These are phyloP conservation scores for Ceratocystis variospora DNA, from an alignment of 2,329 filamentous ascomycete genomes.

Conservation along the genomic window DNA sequence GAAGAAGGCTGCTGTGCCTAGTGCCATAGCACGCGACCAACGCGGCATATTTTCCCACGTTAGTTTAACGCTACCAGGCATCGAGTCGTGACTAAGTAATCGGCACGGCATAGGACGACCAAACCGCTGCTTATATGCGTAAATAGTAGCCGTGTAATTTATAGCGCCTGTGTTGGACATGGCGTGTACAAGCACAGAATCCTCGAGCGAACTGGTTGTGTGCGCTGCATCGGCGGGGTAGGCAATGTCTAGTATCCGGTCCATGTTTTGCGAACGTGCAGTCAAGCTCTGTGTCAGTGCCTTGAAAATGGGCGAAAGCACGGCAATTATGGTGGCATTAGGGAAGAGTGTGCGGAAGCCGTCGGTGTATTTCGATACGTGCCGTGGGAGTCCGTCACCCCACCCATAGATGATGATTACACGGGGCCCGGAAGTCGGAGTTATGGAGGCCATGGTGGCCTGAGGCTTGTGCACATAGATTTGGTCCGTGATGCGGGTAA, in stretches of 20 bases:
- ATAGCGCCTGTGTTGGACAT: constrained; percentile 48
- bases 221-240: constrained; percentile 22
- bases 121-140: constrained; percentile 32
- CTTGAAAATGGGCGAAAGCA: constrained; percentile 34
- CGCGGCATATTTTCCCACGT: constrained; percentile 31
- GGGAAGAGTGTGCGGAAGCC: constrained; percentile 40
- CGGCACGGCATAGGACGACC: constrained; percentile 33
- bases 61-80: constrained; percentile 35
- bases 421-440: constrained; percentile 26
- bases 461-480: constrained; percentile 32
- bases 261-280: constrained; percentile 33
- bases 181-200: constrained; percentile 35
- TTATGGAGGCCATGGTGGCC: constrained; percentile 20
- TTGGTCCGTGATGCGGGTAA: constrained; percentile 34
- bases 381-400: constrained; percentile 42
- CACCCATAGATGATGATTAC: constrained; percentile 42
- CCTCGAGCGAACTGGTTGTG: constrained; percentile 22
- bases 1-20: constrained; percentile 34
- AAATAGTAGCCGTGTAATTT: constrained; percentile 36
- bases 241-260: constrained; percentile 31
- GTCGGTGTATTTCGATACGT: constrained; percentile 42
- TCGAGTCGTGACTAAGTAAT: constrained; percentile 39
- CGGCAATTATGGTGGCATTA: constrained; percentile 35
- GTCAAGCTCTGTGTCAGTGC: constrained; percentile 33
- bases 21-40: constrained; percentile 40